Conservation (phyloP, 2,329 filamentous ascomycete genomes). For the Cladobotryum protrusum region DNA sequence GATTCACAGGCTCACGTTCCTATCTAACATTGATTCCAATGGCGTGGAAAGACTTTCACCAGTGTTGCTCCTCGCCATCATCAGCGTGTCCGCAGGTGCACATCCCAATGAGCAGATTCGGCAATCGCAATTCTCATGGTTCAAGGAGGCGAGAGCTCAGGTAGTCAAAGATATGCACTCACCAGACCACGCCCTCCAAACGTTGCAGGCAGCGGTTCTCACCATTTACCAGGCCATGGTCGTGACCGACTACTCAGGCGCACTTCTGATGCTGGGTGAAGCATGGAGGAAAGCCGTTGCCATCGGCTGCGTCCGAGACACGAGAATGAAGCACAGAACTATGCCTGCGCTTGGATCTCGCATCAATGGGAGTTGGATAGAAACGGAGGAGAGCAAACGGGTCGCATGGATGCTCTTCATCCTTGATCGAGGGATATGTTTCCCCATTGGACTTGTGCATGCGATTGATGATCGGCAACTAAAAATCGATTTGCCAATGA, state of each 20-base stretch:
- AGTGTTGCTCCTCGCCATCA: conserved; percentile 15
- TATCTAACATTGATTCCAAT: conserved; percentile 1
- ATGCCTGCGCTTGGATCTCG: conserved; percentile 10
- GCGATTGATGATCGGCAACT: conserved; percentile 21
- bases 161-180: conserved; percentile 14
- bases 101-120: conserved; percentile 16
- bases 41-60: conserved; percentile 1
- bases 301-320: conserved; percentile 15
- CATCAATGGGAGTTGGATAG: conserved; percentile 12
- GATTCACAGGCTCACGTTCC: conserved; percentile 13
- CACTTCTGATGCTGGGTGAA: conserved; percentile 18
- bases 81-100: conserved; percentile 15
- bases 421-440: conserved; percentile 20
- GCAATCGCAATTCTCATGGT: conserved; percentile 16
- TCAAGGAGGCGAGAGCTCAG: conserved; percentile 13
- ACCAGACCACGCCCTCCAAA: conserved; percentile 13
- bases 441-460: conserved; percentile 18
- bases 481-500: conserved; percentile 18
- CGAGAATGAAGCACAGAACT: conserved; percentile 1
- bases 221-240: conserved; percentile 17
- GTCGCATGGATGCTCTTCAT: conserved; percentile 20
- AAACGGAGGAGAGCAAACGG: conserved; percentile 17
- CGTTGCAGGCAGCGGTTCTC: conserved; percentile 17
- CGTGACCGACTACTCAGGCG: conserved; percentile 14
- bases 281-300: conserved; percentile 20